Evolutionary conservation across 805 yeast genomes (phyloP), one percentile per base, ranked within the genome.

Genomic region (Kodamaea hsintzibuensis): DNA sequence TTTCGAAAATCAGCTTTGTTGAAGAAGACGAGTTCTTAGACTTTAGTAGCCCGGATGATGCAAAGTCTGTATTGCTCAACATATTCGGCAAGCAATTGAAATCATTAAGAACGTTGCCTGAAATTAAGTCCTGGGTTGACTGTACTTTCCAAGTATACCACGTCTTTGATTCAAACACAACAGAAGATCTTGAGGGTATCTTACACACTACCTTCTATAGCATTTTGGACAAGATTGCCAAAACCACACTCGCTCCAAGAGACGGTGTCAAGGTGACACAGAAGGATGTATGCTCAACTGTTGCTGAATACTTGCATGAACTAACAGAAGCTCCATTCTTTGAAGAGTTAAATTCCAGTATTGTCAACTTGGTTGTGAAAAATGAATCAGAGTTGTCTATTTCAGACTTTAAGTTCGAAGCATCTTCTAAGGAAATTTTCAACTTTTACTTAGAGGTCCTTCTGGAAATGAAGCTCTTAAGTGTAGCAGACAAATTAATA

Each of bases 41-140:
- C 43, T 67, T 65, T 39, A 22, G 56, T 4, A 52, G 54, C 48
- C 13, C 43, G 7, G 61, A 60, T 17, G 66, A 66, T 45, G 68
- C 69, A 1, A 55, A 57, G 14, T 47, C 33, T 9, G 40, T 67
- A 10, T 33, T 68, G 7, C 35, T 51, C 8, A 63, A 62, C 25
- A 53, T 60, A 1, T 54, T 71, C 9, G 45, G 49, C 38, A 54
- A 57, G 1, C 66, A 62, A 35, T 52, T 69, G 9, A 51, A 52
- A 14, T 52, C 58, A 0, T 46, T 59, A 25, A 51, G 59, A 18
- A 51, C 59, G 12, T 37, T 60, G 27, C 62, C 54, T 1, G 66
- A 61, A 52, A 64, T 62, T 48, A 53, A 53, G 7, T 52, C 49
- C 8, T 64, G 64, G 1, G 55, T 66, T 1, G 57, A 59, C n/a